Conservation (phyloP, 73 alveolate genomes). For the Durusdinium trenchii region DNA sequence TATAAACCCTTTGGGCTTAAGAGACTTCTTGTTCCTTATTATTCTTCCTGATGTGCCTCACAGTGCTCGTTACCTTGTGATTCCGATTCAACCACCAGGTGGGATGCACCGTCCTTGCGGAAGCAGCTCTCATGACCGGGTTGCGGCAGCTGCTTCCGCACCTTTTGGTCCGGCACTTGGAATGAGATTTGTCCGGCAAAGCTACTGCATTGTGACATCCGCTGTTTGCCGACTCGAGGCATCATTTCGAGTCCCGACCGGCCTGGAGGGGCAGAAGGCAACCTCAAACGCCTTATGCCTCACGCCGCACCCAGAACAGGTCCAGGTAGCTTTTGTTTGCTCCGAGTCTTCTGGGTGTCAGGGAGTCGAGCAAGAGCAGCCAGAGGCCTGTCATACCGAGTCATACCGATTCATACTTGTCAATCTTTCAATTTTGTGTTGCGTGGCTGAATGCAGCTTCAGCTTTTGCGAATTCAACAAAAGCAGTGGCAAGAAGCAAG, state of each 20-base stretch:
- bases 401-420: no score
- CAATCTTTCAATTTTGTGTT: no score
- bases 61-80: neutral
- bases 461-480: no score
- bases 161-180: neutral
- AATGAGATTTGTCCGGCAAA: neutral
- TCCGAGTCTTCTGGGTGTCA: no score
- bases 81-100: neutral
- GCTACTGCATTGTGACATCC: neutral
- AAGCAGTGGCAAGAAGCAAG: no score
- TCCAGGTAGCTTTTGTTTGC: no score
- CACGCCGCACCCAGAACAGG: no score
- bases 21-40: neutral
- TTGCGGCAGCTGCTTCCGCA: constrained; percentile 64
- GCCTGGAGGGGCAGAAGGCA: constrained; percentile 56
- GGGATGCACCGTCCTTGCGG: constrained; percentile 52
- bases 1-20: neutral
- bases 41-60: neutral
- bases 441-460: no score
- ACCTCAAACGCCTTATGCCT: neutral
- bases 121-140: constrained; percentile 82
- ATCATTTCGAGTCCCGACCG: constrained; percentile 65
- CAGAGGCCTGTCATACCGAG: no score
- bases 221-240: neutral
- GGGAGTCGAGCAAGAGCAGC: no score